Evolutionary conservation across 768 basidiomycete species (phyloP), one percentile per base, ranked within the genome.

Genomic region (Kwoniella heveanensis): DNA sequence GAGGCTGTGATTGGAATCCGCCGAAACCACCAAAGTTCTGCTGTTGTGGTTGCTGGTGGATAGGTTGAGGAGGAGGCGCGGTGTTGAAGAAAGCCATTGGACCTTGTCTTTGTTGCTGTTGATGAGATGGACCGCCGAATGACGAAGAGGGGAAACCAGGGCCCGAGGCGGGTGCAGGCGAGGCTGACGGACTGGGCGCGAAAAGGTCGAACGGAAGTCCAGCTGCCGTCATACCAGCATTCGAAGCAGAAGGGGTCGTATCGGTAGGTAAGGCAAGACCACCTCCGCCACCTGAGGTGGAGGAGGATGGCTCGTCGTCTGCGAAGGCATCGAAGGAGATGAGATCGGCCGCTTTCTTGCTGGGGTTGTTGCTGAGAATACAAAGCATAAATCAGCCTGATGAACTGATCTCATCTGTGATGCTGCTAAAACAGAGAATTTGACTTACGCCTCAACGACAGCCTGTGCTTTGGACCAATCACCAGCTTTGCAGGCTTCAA

Each of bases 401-500:
- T 9, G 47, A 8, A 10, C 21, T 49, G n/a, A 19, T 22, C 37
- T 22, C 26, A 32, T 44, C 24, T 39, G 30, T 32, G 88, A 88
- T 62, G 87, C 87, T 24, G 86, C 81, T 44, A 8, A 7, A 8
- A 12, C 24, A 10, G 1, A 87, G 10, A 36, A 5, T 32, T 32
- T 32, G 7, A 76, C 81, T 67, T 57, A 82, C 80, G 81, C 71
- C 12, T 80, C 80, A 26, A 81, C 79, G 46, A 83, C 72, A 44
- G 81, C 80, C 15, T 79, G 77, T 1, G 79, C 81, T 24, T 79
- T 77, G 1, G 83, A 82, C 76, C 87, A 94, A 81, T 99, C 93
- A 54, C 96, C 96, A 61, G 86, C 87, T 81, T 92, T 92, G 85
- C 90, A 97, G 0, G 92, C 88, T 62, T 97, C 92, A 77, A 93